A percentile compares a stretch with the other conserved stretches of the same genome.
These are phyloP conservation scores for Coccinonectria pachysandricola DNA, from an alignment of 2,329 filamentous ascomycete genomes.

Conservation along the genomic window DNA sequence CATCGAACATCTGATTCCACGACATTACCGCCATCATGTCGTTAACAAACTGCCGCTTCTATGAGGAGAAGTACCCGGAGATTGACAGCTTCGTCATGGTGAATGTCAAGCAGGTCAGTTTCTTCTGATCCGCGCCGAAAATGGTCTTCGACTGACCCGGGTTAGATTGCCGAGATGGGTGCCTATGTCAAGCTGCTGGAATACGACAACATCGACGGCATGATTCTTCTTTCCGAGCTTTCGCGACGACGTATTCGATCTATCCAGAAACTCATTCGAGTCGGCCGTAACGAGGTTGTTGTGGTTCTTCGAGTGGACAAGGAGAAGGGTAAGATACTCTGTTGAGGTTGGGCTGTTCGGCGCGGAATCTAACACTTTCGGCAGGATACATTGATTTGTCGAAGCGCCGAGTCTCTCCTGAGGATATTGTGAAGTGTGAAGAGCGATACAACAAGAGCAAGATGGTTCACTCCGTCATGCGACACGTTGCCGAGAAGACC, in stretches of 20 bases:
- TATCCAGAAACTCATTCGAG: constrained; percentile 98
- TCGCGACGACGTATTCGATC: constrained; percentile 95
- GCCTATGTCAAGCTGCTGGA: constrained; percentile 99
- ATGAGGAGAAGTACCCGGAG: constrained; percentile 89
- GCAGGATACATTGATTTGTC: constrained; percentile 89
- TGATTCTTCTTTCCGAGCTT: constrained; percentile 96
- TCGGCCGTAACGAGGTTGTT: constrained; percentile 96
- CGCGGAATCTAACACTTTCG: constrained; percentile 11
- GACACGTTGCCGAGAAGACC: constrained; percentile 96
- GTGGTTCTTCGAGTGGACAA: constrained; percentile 98
- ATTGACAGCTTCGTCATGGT: constrained; percentile 99
- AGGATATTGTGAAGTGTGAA: constrained; percentile 97
- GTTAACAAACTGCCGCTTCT: constrained; percentile 93
- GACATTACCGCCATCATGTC: constrained; percentile 62
- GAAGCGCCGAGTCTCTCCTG: constrained; percentile 93
- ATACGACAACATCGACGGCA: constrained; percentile 99
- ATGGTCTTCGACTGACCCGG: constrained; percentile 10
- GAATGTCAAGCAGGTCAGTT: constrained; percentile 87
- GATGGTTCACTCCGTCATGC: constrained; percentile 98
- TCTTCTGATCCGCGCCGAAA: constrained; percentile 5
- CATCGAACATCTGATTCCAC: constrained; percentile 13
- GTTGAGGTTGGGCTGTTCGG: constrained; percentile 8
- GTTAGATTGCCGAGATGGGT: constrained; percentile 96
- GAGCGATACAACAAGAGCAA: constrained; percentile 99
- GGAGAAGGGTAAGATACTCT: constrained; percentile 65